Base-by-base conservation (phyloP, 1,284 basidiomycete species). In the Boletus mariae region DNA sequence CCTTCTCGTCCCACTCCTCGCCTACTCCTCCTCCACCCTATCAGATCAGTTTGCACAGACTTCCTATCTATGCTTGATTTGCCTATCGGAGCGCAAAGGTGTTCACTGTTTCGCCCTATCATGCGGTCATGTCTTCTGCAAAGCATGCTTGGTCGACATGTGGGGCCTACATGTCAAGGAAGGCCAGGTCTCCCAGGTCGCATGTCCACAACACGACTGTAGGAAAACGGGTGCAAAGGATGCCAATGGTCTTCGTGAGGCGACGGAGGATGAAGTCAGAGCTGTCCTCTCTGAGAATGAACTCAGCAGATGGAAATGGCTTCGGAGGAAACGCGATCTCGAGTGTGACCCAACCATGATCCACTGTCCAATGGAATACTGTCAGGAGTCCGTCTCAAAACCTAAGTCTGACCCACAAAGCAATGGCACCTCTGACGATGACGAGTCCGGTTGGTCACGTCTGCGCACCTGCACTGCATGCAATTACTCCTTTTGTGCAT, bases 281-380 rank as follows among this genome's bases (percentile, higher is more conserved):
- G 69, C 80, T 25, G 79, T 90, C 1, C 80, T 89, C 5, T 78
- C 80, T 0, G 79, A 83, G 55, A 77, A 77, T 25, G 77, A 85
- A 56, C 66, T 87, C 17, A 67, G 72, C 51, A 78, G 91, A 54
- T 92, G 87, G 87, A 80, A 76, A 55, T 87, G 86, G 85, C 71
- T 93, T 32, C 74, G 76, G 52, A 79, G 81, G 67, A 92, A 92
- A 68, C 75, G 78, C 42, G 74, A 78, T 49, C 63, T 86, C 3
- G 90, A 93, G 62, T 78, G 76, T 73, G 90, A 92, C 71, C 90
- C 90, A 20, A 77, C 82, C 1, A 82, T 87, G 45, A 74, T 89
- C 7, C 81, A 86, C 60, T 93, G 90, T 64, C 90, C 90, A 0
- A 77, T 89, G 67, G 69, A 77, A 31, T 77, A 80, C 43, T 92